These are phyloP conservation scores for Ustilago sp. DNA, from an alignment of 1,284 basidiomycete species.

Conservation along the genomic window DNA sequence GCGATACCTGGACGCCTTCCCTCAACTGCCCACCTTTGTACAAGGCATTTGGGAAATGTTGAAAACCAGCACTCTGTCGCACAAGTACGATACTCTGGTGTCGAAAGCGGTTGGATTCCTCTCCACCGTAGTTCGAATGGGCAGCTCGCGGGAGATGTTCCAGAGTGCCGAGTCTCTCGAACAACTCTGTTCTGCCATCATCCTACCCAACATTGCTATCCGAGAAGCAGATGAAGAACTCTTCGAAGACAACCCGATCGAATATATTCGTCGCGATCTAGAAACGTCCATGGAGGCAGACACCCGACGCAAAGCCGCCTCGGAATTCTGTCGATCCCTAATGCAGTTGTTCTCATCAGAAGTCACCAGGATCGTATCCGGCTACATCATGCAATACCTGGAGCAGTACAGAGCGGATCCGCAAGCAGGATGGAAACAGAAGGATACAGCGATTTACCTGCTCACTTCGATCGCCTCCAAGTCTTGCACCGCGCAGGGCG, in stretches of 20 bases:
- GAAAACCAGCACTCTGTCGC: slow-evolving; percentile 78
- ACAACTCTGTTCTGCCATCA: slow-evolving; percentile 86
- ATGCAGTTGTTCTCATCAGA: slow-evolving; percentile 82
- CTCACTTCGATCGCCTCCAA: slow-evolving; percentile 90
- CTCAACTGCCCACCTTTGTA: slow-evolving; percentile 84
- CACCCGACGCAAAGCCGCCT: slow-evolving; percentile 90
- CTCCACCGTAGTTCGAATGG: slow-evolving; percentile 81
- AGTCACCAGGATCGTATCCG: slow-evolving; percentile 84
- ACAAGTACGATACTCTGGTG: slow-evolving; percentile 88
- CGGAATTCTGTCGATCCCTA: slow-evolving; percentile 90
- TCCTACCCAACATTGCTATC: slow-evolving; percentile 90
- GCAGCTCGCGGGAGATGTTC: slow-evolving; percentile 76
- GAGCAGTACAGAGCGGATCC: slow-evolving; percentile 75
- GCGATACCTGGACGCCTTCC: slow-evolving; percentile 88
- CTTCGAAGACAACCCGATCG: slow-evolving; percentile 96
- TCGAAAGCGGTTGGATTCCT: slow-evolving; percentile 93
- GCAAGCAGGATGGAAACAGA: slow-evolving; percentile 85
- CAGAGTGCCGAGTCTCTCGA: slow-evolving; percentile 78
- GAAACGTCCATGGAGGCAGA: slow-evolving; percentile 75
- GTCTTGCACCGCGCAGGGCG: slow-evolving; percentile 79
- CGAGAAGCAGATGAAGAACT: slow-evolving; percentile 92
- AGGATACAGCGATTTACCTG: slow-evolving; percentile 95
- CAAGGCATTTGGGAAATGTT: slow-evolving; percentile 91
- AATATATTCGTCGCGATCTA: slow-evolving; percentile 91
- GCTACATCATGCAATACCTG: slow-evolving; percentile 84